Base-by-base conservation (phyloP, 768 basidiomycete species). In the Dentipellis sp. region DNA sequence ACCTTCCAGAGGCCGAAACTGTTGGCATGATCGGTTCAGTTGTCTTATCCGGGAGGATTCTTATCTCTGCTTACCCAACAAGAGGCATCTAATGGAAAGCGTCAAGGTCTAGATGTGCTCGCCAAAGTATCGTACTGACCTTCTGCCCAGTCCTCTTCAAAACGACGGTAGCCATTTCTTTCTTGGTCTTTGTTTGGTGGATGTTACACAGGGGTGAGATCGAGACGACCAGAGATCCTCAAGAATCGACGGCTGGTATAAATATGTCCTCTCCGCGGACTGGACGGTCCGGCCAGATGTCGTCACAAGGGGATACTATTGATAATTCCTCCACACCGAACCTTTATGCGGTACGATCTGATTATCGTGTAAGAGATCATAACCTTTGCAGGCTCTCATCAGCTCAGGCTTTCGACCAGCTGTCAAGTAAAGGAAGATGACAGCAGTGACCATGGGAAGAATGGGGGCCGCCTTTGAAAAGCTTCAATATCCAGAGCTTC, bases 1-100 rank as follows among this genome's bases (percentile, higher is more conserved):
- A 78, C 84, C 77, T 86, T 86, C 84, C 85, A 87, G 54, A 86
- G 75, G 57, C 84, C 84, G 62, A 86, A 78, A 65, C 85, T 86
- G 57, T 53, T 49, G 22, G 53, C 48, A 42, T 19, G 51, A 42
- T 8, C 1, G 17, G 37, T 50, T 52, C 49, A 59, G 59, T 37
- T 57, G 38, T 47, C 53, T 63, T 50, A 50, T 56, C 46, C 4
- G 17, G 21, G 45, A 54, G 38, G 21, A 29, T 22, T 35, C 17
- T 23, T 9, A 45, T 12, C 34, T 53, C 36, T 35, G n/a, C 79
- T 74, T 64, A 86, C 84, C 84, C 84, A 52, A 86, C 78, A 47
- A 81, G 69, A 64, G 84, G 84, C 84, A 87, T 87, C 84, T 87
- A 40, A 16, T 16, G 40, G 11, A 36, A 56, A 46, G 55, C 21